Base-by-base conservation (phyloP, 2,329 filamentous ascomycete species). In the Alternaria sp. region DNA sequence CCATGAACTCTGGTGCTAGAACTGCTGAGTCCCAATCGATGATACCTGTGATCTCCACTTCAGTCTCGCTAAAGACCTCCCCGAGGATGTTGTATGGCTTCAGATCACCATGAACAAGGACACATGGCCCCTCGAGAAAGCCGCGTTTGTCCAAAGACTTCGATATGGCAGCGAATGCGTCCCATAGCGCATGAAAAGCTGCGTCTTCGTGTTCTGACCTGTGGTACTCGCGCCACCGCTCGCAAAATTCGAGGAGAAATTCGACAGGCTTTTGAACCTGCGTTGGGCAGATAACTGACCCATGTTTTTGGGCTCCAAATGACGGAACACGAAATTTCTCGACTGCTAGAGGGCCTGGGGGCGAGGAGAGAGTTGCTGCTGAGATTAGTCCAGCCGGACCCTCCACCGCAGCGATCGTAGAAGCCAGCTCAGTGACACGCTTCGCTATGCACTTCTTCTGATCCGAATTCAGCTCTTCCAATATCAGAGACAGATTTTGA, bases 31-130 rank as follows among this genome's bases (percentile, higher is more conserved):
- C 26, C 26, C 26, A 28, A 28, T 28, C 26, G 0, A 77, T 60
- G 24, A 78, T 65, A 8, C 39, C 70, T 5, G 69, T 70, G 9
- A 73, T 59, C 17, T 52, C 13, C 17, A 61, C 37, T n/a, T 44
- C 17, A 21, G 37, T 41, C 21, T 50, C n/a, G 21, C 53, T 51
- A 4, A 31, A 29, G 14, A 61, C 34, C 13, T 68, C 52, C n/a
- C 70, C 63, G 3, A 78, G 58, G 13, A 77, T 62, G 56, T 78
- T 77, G 23, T 67, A 67, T 7, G 65, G 58, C 1, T 55, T 55
- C 2, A 78, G 49, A 54, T 77, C 72, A 4, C 67, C 48, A 49
- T 77, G 74, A 3, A 51, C 60, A 54, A 46, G 63, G 11, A 44
- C 53, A 58, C 48, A 67, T 17, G 58, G 41, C 9, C 56, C 58